These are phyloP conservation scores for Fusarium sp. DNA, from an alignment of 2,329 filamentous ascomycete genomes.

Conservation along the genomic window DNA sequence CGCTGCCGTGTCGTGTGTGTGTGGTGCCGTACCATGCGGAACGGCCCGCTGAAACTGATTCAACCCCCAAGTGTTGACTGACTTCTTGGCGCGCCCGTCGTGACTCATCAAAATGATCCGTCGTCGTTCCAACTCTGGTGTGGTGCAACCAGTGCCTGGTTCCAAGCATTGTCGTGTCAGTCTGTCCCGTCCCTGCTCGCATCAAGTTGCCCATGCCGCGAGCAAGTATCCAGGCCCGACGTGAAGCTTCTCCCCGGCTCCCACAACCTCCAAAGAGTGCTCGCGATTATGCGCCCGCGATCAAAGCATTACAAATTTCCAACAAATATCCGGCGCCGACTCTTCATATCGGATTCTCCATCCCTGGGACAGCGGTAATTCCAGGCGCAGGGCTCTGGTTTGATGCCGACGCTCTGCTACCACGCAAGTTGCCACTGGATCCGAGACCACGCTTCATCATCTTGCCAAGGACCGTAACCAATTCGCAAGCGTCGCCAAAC, in stretches of 20 bases:
- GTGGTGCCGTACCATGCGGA: slow-evolving; percentile 28
- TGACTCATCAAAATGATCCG: slow-evolving; percentile 4
- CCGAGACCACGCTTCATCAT: slow-evolving; percentile 81
- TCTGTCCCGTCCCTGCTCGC: slow-evolving; percentile 5
- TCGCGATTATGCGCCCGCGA: neutral
- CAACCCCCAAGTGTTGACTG: slow-evolving; percentile 2
- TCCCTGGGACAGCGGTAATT: slow-evolving; percentile 48
- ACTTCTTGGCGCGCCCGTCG: slow-evolving; percentile 9
- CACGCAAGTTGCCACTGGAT: slow-evolving; percentile 47
- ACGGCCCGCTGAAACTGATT: slow-evolving; percentile 38
- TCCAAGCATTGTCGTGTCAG: neutral
- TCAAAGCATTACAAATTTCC: slow-evolving; percentile 7
- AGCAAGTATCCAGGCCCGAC: neutral
- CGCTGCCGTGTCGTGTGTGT: neutral
- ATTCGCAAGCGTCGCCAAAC: slow-evolving; percentile 88
- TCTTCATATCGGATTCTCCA: slow-evolving; percentile 55
- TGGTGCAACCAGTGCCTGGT: neutral
- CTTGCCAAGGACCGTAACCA: slow-evolving; percentile 83
- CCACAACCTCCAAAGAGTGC: neutral
- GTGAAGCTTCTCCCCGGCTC: neutral
- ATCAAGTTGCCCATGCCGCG: slow-evolving; percentile 2
- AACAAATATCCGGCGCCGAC: neutral
- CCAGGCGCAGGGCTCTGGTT: slow-evolving; percentile 24
- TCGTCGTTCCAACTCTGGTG: neutral
- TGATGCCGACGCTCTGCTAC: slow-evolving; percentile 43